These are phyloP conservation scores for Venturia carpophila DNA, from an alignment of 2,329 filamentous ascomycete species.

Conservation along the genomic window DNA sequence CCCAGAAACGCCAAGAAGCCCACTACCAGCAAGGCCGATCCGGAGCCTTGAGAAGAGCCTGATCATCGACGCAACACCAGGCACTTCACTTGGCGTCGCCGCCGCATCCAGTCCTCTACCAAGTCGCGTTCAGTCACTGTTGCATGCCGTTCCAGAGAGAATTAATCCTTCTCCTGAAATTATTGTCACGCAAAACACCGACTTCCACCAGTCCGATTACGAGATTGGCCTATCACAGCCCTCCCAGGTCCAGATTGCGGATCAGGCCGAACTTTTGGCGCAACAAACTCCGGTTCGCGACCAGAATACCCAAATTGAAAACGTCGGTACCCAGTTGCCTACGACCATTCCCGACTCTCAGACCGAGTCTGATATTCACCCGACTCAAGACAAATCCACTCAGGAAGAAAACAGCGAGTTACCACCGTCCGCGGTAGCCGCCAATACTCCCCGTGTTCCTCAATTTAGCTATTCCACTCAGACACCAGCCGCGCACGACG, in stretches of 20 bases:
- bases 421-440: background rate
- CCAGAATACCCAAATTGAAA: background rate
- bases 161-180: constrained; percentile 9
- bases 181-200: constrained; percentile 1
- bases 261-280: constrained; percentile 9
- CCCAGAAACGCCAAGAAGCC: constrained; percentile 2
- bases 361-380: background rate
- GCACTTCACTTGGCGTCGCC: background rate
- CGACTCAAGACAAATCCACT: background rate
- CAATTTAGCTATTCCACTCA: constrained; percentile 1
- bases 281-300: constrained; percentile 10
- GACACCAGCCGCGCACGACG: background rate
- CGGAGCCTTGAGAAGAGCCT: constrained; percentile 8
- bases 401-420: background rate
- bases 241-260: background rate
- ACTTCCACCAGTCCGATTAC: constrained; percentile 16
- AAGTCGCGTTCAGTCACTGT: background rate
- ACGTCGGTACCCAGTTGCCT: constrained; percentile 6
- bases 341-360: constrained; percentile 16
- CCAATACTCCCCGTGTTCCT: background rate
- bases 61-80: constrained; percentile 4
- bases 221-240: constrained; percentile 15
- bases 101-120: constrained; percentile 7
- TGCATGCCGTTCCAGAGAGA: constrained; percentile 2
- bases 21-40: constrained; percentile 7